Evolutionary conservation across 2,329 filamentous ascomycete species (phyloP).

Genomic region (Pyrenophora seminiperda): DNA sequence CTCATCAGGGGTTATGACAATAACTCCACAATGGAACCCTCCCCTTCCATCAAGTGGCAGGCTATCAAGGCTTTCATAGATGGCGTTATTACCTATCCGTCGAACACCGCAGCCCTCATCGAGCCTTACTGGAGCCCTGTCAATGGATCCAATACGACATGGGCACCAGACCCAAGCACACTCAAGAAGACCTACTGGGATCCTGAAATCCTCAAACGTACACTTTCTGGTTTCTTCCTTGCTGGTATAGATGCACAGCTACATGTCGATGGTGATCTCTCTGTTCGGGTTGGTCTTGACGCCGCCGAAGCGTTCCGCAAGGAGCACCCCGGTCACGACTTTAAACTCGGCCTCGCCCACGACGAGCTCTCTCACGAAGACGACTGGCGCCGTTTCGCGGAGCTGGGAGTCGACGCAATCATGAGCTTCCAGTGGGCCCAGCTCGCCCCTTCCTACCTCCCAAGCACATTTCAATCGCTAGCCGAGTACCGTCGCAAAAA

Average conservation of each 20-base stretch:
- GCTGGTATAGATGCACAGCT: slow-evolving; percentile 2
- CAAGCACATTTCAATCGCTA: background rate
- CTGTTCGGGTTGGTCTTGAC: slow-evolving; percentile 1
- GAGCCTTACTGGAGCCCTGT: slow-evolving; percentile 5
- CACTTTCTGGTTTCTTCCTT: no score
- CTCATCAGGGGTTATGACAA: slow-evolving; percentile 1
- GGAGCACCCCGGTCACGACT: background rate
- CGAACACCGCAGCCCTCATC: background rate
- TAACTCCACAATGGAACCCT: background rate
- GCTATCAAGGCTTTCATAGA: slow-evolving; percentile 8
- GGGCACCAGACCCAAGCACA: background rate
- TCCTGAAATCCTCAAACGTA: background rate
- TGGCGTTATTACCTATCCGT: slow-evolving; percentile 1
- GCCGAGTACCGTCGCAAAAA: background rate
- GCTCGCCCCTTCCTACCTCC: slow-evolving; percentile 4
- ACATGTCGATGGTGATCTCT: slow-evolving; percentile 1
- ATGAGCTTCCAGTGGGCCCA: slow-evolving; percentile 4
- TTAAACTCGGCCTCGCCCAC: slow-evolving; percentile 1
- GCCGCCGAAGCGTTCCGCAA: background rate
- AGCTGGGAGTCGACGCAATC: slow-evolving; percentile 1
- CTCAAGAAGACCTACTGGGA: no score
- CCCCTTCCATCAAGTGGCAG: slow-evolving; percentile 3
- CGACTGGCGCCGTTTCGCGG: slow-evolving; percentile 3
- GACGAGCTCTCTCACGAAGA: background rate
- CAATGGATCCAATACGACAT: slow-evolving; percentile 3